Percentiles rank a stretch among this genome's conserved stretches.
These are phyloP conservation scores for Rosa multiflora DNA, from an alignment of 306 rosid genomes.

Conservation along the genomic window DNA sequence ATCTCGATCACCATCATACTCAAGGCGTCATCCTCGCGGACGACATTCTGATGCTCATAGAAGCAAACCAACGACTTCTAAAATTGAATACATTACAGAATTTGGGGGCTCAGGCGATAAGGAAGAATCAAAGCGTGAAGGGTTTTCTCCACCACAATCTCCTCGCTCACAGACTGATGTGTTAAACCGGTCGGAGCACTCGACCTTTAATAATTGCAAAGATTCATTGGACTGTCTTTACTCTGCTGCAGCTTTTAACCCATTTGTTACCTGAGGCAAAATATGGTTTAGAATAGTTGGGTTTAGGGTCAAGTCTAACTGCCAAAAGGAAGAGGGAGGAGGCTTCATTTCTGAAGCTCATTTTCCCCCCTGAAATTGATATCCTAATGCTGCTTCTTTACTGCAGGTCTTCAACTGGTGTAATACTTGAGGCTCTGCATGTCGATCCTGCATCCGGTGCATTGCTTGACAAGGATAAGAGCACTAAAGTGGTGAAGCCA, in stretches of 20 bases:
- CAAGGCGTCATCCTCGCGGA: constrained; percentile 64
- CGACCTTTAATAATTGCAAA: constrained; percentile 93
- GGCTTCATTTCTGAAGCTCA: constrained; percentile 60
- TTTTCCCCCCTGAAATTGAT: constrained; percentile 38
- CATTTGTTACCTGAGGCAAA: constrained; percentile 79
- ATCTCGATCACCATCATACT: constrained; percentile 79
- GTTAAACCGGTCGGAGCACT: constrained; percentile 99
- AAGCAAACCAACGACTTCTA: constrained; percentile 71
- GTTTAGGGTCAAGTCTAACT: constrained; percentile 63
- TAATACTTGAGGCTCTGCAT: constrained; percentile 94
- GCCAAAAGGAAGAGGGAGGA: constrained; percentile 64
- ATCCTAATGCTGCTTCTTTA: constrained; percentile 52
- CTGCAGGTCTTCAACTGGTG: constrained; percentile 86
- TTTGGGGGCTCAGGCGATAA: constrained; percentile 78
- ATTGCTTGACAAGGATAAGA: constrained; percentile 72
- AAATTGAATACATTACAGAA: constrained; percentile 93
- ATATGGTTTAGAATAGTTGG: constrained; percentile 79
- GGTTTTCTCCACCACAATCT: constrained; percentile 90
- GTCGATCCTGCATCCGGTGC: constrained; percentile 98
- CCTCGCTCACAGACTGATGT: constrained; percentile 76
- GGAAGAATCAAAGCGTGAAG: constrained; percentile 62
- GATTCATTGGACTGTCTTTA: constrained; percentile 94
- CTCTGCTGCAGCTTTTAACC: constrained; percentile 84
- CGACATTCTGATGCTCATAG: constrained; percentile 78
- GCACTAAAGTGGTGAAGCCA: constrained; percentile 63